Conservation (phyloP, 192 early-diverging fungal species). For the Umbelopsis ramanniana region DNA sequence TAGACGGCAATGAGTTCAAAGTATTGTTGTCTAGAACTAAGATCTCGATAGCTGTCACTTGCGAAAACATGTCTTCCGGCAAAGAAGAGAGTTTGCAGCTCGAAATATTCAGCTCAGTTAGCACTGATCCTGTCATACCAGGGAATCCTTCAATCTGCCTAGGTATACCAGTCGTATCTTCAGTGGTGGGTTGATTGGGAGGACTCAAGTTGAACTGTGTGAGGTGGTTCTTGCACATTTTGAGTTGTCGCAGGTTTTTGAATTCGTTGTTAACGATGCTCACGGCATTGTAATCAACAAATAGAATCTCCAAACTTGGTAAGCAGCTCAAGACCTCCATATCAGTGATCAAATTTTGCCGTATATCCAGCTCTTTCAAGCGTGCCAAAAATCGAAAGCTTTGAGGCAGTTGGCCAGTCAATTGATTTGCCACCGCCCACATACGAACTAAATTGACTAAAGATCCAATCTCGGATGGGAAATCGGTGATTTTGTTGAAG, state of each 20-base stretch:
- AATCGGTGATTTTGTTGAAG: slow-evolving; percentile 78
- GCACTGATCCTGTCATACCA: slow-evolving; percentile 26
- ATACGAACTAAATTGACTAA: slow-evolving; percentile 62
- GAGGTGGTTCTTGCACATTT: slow-evolving; percentile 70
- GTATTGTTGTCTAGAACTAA: slow-evolving; percentile 74
- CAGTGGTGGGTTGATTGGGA: slow-evolving; percentile 27
- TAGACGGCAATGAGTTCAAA: slow-evolving; percentile 66
- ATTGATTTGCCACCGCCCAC: slow-evolving; percentile 75
- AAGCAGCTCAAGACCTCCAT: slow-evolving; percentile 59
- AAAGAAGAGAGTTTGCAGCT: slow-evolving; percentile 74
- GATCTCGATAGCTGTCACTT: slow-evolving; percentile 57
- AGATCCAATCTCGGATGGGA: slow-evolving; percentile 76
- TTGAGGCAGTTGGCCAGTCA: slow-evolving; percentile 71
- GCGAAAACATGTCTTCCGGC: slow-evolving; percentile 61
- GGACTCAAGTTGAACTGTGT: slow-evolving; percentile 66
- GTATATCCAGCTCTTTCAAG: slow-evolving; percentile 78
- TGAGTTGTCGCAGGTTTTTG: slow-evolving; percentile 56
- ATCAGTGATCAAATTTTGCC: slow-evolving; percentile 80
- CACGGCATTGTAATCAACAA: slow-evolving; percentile 76
- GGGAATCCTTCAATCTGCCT: slow-evolving; percentile 17
- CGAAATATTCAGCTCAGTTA: slow-evolving; percentile 61
- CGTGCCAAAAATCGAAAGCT: slow-evolving; percentile 58
- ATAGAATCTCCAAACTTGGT: slow-evolving; percentile 61
- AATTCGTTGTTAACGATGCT: slow-evolving; percentile 65
- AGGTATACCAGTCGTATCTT: background rate